These are phyloP conservation scores for Hypoxylon sp. DNA, from an alignment of 2,329 filamentous ascomycete genomes.

Conservation along the genomic window DNA sequence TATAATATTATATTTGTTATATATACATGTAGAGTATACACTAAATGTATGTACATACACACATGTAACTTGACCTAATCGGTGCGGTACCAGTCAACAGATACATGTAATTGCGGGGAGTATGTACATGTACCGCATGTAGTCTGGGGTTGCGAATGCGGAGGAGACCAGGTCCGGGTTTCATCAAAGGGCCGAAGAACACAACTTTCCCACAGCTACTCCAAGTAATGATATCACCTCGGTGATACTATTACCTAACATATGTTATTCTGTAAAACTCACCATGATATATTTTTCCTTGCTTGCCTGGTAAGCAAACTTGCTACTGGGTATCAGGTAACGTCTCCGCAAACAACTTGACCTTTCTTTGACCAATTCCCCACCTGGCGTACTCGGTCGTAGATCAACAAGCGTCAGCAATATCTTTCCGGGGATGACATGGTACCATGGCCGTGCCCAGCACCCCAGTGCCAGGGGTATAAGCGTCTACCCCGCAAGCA, in stretches of 20 bases:
- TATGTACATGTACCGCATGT: too few relatives aligned
- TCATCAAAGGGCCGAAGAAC: background rate
- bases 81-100: background rate
- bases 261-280: background rate
- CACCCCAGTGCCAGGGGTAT: constrained; percentile 30
- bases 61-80: too few relatives aligned
- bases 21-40: too few relatives aligned
- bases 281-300: background rate
- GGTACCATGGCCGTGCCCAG: constrained; percentile 22
- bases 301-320: background rate
- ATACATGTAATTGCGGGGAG: background rate
- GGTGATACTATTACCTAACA: constrained; percentile 1
- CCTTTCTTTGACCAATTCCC: constrained; percentile 4
- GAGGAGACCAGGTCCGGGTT: background rate
- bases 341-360: constrained; percentile 15
- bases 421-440: background rate
- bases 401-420: constrained; percentile 1
- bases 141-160: background rate
- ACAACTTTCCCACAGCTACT: background rate
- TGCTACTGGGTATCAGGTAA: background rate
- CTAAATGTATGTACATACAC: too few relatives aligned
- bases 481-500: constrained; percentile 21
- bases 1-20: too few relatives aligned
- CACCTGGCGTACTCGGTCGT: constrained; percentile 1
- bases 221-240: constrained; percentile 8